A percentile compares a stretch with the other conserved stretches of the same genome.
Conservation (phyloP, 352 stramenopile genomes). For the Thraustochytrium sp. region DNA sequence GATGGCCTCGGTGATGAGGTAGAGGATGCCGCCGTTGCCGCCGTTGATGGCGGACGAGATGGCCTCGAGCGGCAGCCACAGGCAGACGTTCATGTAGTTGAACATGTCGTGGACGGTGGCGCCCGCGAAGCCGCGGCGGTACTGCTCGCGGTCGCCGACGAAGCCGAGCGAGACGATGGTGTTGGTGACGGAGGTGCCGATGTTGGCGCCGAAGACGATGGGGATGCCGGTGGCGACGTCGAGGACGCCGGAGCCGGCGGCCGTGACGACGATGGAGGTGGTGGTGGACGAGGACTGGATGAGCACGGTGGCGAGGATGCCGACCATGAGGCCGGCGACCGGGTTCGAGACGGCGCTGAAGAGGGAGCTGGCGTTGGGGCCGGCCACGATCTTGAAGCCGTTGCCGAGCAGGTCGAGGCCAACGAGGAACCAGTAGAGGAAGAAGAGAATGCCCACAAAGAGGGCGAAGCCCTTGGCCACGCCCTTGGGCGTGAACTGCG, state of each 20-base stretch:
- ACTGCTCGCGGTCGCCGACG: constrained; percentile 63
- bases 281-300: constrained; percentile 67
- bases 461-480: constrained; percentile 17
- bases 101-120: constrained; percentile 71
- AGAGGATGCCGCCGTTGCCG: constrained; percentile 55
- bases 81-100: constrained; percentile 73
- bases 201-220: constrained; percentile 84
- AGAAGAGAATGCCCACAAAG: constrained; percentile 17
- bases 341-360: constrained; percentile 68
- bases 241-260: constrained; percentile 64
- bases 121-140: constrained; percentile 66
- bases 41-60: constrained; percentile 60
- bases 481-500: neutral
- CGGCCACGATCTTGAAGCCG: constrained; percentile 63
- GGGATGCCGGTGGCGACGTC: constrained; percentile 72
- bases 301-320: constrained; percentile 64
- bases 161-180: constrained; percentile 81
- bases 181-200: constrained; percentile 76
- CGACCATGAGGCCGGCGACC: constrained; percentile 67
- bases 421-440: constrained; percentile 74
- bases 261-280: constrained; percentile 67
- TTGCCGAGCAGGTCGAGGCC: constrained; percentile 68
- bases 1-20: neutral
- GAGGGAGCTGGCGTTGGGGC: constrained; percentile 61
- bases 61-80: constrained; percentile 67